Conservation (phyloP, 805 yeast genomes). For the Lipomyces mesembrius region DNA sequence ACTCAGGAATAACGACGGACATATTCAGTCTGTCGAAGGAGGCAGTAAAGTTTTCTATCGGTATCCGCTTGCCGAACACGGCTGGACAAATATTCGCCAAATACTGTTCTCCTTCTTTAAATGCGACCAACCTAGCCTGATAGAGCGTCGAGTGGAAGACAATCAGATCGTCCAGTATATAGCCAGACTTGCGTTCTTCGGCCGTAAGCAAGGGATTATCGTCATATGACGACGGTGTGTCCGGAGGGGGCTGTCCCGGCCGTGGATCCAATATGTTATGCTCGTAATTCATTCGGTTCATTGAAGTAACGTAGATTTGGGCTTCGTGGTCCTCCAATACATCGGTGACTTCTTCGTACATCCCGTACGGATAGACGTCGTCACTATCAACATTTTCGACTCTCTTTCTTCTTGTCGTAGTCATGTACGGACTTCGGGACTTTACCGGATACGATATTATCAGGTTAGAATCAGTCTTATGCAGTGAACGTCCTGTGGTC, state of each 20-base stretch:
- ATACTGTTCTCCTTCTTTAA: conserved; percentile 15
- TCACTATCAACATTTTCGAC: not conserved
- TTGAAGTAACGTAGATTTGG: conserved; percentile 6
- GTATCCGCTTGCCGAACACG: conserved; percentile 29
- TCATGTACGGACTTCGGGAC: conserved; percentile 29
- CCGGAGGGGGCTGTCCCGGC: not conserved
- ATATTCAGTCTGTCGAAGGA: conserved; percentile 24
- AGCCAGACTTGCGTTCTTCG: conserved; percentile 7
- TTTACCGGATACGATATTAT: conserved; percentile 27
- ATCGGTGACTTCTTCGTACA: conserved; percentile 13
- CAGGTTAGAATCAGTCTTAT: conserved; percentile 4
- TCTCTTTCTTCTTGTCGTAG: not conserved
- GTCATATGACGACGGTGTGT: conserved; percentile 17
- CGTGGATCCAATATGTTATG: not conserved
- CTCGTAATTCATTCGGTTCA: conserved; percentile 6
- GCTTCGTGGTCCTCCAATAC: conserved; percentile 20
- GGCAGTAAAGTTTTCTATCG: conserved; percentile 27
- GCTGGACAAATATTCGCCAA: conserved; percentile 29
- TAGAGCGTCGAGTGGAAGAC: conserved; percentile 27
- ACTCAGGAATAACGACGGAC: conserved; percentile 22
- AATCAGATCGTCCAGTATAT: conserved; percentile 14
- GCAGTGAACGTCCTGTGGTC: not conserved
- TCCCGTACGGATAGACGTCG: conserved; percentile 10
- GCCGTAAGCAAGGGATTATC: conserved; percentile 12
- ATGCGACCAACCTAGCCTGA: conserved; percentile 27